Evolutionary conservation across 2,329 filamentous ascomycete genomes (phyloP).

Genomic region (Cryphonectria radicalis): DNA sequence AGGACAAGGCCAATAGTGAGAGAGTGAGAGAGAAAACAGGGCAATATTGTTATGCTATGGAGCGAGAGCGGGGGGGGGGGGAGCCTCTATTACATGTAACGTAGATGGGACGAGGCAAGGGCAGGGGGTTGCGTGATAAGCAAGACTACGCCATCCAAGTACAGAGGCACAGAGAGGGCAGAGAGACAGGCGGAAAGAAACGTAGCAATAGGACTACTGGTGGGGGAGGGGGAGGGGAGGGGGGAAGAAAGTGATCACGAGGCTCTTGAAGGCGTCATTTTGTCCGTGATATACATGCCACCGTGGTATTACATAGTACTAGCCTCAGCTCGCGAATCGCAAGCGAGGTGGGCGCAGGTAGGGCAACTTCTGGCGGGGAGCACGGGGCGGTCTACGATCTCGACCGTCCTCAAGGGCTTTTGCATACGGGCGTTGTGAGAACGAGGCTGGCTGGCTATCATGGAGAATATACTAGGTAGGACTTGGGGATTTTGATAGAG

Average conservation of each 20-base stretch:
- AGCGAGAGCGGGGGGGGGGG: neutral
- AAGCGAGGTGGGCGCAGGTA: slow-evolving; percentile 7
- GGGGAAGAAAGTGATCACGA: neutral
- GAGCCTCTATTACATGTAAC: slow-evolving; percentile 2
- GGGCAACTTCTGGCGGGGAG: neutral
- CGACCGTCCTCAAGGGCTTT: neutral
- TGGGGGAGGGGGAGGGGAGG: neutral
- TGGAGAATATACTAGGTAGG: neutral
- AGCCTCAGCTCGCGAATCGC: slow-evolving; percentile 8
- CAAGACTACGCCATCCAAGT: neutral
- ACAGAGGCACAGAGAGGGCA: neutral
- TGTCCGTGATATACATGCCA: slow-evolving; percentile 8
- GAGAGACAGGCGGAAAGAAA: neutral
- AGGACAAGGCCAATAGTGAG: neutral
- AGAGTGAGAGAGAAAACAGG: neutral
- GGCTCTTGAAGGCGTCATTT: slow-evolving; percentile 8
- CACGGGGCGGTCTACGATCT: too few relatives aligned
- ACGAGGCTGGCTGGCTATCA: neutral
- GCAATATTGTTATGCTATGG: neutral
- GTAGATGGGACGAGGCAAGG: neutral
- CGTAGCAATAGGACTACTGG: neutral
- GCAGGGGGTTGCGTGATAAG: neutral
- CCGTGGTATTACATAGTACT: slow-evolving; percentile 1
- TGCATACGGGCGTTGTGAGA: neutral
- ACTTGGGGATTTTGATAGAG: too few relatives aligned